A percentile compares a stretch with the other conserved stretches of the same genome.
Conservation (phyloP, 768 basidiomycete species). For the Trichaptum fuscoviolaceum region DNA sequence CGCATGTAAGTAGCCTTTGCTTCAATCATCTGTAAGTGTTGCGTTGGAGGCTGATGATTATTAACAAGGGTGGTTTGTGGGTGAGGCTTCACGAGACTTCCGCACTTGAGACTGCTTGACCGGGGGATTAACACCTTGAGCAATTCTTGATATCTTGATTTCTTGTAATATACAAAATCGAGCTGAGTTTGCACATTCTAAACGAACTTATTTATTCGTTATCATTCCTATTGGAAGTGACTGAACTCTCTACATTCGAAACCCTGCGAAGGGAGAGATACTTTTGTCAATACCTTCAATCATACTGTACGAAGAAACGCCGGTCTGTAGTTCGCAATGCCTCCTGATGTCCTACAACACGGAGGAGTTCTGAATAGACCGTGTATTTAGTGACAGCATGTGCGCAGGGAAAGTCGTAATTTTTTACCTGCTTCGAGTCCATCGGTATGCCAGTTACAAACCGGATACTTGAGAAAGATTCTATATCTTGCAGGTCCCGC, state of each 20-base stretch:
- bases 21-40: not conserved
- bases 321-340: not conserved
- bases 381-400: not conserved
- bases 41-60: not conserved
- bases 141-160: not conserved
- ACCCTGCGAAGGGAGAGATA: too few relatives aligned
- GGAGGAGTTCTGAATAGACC: not conserved
- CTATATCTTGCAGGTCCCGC: not conserved
- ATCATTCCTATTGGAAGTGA: too few relatives aligned
- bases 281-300: too few relatives aligned
- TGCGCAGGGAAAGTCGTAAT: not conserved
- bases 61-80: slow-evolving; percentile 29
- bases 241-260: too few relatives aligned
- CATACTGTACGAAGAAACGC: not conserved
- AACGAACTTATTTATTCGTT: too few relatives aligned
- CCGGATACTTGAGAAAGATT: not conserved
- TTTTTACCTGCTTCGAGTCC: not conserved
- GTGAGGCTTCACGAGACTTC: slow-evolving; percentile 27
- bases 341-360: not conserved
- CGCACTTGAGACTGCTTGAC: slow-evolving; percentile 5
- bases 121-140: not conserved
- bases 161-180: not conserved
- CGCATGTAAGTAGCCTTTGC: slow-evolving; percentile 5
- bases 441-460: not conserved
- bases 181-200: not conserved